Conservation (phyloP, 345 rosid genomes). For the Acer saccharum region DNA sequence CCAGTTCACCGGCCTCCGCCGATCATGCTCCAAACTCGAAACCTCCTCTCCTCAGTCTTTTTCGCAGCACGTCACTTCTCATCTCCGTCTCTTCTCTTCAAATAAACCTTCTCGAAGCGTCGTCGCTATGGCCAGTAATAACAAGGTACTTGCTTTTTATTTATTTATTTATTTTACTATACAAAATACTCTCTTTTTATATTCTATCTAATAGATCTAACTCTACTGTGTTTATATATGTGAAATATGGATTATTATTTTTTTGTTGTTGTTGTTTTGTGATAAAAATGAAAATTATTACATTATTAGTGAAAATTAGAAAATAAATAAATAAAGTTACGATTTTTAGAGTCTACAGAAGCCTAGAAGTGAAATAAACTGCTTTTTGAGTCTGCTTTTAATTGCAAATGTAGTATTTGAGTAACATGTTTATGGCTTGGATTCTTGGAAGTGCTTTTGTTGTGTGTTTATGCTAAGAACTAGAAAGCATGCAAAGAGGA, state of each 20-base stretch:
- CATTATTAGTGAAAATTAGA: not conserved
- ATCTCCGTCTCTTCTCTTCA: conserved; percentile 53
- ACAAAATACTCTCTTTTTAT: not conserved
- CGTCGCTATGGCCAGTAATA: conserved; percentile 89
- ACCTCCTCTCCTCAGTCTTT: conserved; percentile 39
- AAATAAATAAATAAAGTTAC: not conserved
- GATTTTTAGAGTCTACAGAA: not conserved
- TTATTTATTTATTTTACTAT: not conserved
- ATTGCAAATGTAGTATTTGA: not conserved
- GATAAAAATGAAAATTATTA: not conserved
- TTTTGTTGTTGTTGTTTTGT: not conserved
- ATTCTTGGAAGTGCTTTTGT: not conserved
- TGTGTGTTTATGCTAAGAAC: no score
- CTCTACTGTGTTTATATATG: not conserved
- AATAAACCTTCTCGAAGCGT: conserved; percentile 57
- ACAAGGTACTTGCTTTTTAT: conserved; percentile 53
- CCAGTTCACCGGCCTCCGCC: conserved; percentile 62
- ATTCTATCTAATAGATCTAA: not conserved
- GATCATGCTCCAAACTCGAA: conserved; percentile 49
- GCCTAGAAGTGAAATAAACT: no score
- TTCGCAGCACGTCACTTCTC: conserved; percentile 43
- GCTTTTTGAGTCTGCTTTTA: not conserved
- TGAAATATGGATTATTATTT: not conserved
- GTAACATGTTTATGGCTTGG: no score
- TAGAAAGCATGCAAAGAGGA: no score